Evolutionary conservation across 2,329 filamentous ascomycete genomes (phyloP).

Genomic region (Fusarium setosum): DNA sequence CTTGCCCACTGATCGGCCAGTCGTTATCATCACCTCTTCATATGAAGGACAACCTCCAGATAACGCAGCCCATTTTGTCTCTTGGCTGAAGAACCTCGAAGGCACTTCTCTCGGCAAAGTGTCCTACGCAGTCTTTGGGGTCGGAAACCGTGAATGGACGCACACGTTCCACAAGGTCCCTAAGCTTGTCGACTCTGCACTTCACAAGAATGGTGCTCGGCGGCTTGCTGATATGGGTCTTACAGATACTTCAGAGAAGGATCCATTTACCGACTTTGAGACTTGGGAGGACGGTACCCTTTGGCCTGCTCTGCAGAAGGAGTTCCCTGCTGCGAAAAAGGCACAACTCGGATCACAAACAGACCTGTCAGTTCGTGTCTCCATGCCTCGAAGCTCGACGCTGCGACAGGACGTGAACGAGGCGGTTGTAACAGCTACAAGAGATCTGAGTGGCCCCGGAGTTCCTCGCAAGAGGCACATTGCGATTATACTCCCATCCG

Average conservation of each 20-base stretch:
- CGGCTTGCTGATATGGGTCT: conserved; percentile 56
- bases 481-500: conserved; percentile 71
- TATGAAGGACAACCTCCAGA: conserved; percentile 79
- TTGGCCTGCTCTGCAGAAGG: conserved; percentile 57
- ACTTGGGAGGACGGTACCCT: conserved; percentile 67
- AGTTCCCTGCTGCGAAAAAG: conserved; percentile 57
- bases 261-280: conserved; percentile 72
- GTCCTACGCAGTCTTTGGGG: conserved; percentile 75
- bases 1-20: conserved; percentile 66
- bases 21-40: conserved; percentile 72
- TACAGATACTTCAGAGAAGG: conserved; percentile 67
- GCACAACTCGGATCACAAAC: conserved; percentile 8
- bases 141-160: conserved; percentile 66
- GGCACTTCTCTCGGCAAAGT: conserved; percentile 59
- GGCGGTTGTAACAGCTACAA: conserved; percentile 65
- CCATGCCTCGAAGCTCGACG: conserved; percentile 51
- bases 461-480: conserved; percentile 66
- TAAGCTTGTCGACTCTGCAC: conserved; percentile 62
- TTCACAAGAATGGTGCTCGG: conserved; percentile 47
- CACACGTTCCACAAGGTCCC: conserved; percentile 73
- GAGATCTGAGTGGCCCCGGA: conserved; percentile 58
- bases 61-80: conserved; percentile 73
- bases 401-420: conserved; percentile 70
- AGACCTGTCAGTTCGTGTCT: neutral
- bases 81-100: conserved; percentile 67